phyloP scores from a whole-genome alignment of 345 rosid species.

The Nephelium lappaceum region DNA sequence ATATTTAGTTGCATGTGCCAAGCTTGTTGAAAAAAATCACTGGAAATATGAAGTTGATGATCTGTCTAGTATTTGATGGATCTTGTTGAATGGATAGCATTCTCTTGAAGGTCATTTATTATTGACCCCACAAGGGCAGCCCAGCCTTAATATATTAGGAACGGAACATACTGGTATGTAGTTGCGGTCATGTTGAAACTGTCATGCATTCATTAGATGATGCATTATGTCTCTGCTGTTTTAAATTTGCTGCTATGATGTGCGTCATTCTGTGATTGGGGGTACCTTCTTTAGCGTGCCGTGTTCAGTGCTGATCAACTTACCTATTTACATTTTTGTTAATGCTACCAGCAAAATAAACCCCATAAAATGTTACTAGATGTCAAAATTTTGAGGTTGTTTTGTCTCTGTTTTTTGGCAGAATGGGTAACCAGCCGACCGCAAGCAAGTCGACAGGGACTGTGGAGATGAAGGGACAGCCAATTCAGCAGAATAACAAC shows the following conservation, averaged over 20 bases:
- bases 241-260: neutral
- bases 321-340: neutral
- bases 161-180: neutral
- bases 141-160: neutral
- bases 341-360: neutral
- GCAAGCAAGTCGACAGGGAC: constrained; percentile 55
- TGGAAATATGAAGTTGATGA: no score
- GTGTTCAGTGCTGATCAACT: neutral
- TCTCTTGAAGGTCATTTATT: no score
- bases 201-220: neutral
- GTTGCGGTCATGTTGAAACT: no score
- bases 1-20: neutral
- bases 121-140: neutral
- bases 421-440: constrained; percentile 75
- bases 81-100: neutral
- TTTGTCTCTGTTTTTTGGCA: constrained; percentile 30
- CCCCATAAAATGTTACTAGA: neutral
- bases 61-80: neutral
- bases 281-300: neutral
- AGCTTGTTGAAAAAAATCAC: neutral
- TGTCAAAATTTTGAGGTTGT: neutral
- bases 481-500: constrained; percentile 62
- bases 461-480: constrained; percentile 82
- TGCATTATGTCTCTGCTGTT: neutral
- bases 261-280: neutral